Percentiles rank a stretch among this genome's conserved stretches.
These are phyloP conservation scores for Podosphaera fusca DNA, from an alignment of 2,329 filamentous ascomycete species.

Conservation along the genomic window DNA sequence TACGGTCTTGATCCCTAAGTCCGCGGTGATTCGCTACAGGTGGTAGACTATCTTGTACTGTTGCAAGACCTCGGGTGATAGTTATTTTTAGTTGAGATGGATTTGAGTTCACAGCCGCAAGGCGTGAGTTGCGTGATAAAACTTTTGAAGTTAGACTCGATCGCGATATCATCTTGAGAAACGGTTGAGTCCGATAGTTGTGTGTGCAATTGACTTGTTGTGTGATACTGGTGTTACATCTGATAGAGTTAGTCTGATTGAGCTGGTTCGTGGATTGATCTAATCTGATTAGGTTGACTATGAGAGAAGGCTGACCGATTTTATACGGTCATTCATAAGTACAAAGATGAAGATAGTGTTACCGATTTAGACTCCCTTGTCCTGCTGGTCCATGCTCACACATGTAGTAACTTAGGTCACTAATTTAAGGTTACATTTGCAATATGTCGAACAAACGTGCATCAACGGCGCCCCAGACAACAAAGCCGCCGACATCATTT, in stretches of 20 bases:
- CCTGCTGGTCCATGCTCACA: too few relatives aligned
- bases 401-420: too few relatives aligned
- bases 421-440: too few relatives aligned
- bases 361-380: too few relatives aligned
- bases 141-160: conserved; percentile 15
- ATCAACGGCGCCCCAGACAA: conserved; percentile 27
- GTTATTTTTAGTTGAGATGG: not conserved
- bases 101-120: conserved; percentile 13
- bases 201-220: not conserved
- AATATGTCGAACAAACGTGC: conserved; percentile 17
- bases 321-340: not conserved
- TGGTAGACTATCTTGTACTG: conserved; percentile 48
- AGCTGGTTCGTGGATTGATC: not conserved
- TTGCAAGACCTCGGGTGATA: conserved; percentile 45
- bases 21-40: conserved; percentile 57
- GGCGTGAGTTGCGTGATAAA: conserved; percentile 9
- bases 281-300: not conserved
- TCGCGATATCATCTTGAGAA: conserved; percentile 17
- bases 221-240: not conserved
- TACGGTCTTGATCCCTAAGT: conserved; percentile 87
- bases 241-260: not conserved
- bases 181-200: conserved; percentile 17
- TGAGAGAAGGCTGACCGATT: not conserved
- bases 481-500: conserved; percentile 37
- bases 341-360: not conserved